These are phyloP conservation scores for Boletus speciosus DNA, from an alignment of 768 basidiomycete species.

Conservation along the genomic window DNA sequence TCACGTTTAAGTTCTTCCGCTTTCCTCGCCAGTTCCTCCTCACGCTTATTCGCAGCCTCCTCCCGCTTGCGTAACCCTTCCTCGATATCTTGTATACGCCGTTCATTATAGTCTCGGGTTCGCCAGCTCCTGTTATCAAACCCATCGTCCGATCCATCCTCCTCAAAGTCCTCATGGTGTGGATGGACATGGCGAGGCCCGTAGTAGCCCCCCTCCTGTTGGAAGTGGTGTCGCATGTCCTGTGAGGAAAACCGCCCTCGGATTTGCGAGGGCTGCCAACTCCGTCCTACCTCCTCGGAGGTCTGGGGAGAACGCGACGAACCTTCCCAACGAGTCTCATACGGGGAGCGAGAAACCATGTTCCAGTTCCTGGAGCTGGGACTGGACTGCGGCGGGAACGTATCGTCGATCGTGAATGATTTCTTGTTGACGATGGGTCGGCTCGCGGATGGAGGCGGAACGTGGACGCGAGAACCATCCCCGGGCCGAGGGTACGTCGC, in stretches of 20 bases:
- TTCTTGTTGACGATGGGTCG: slow-evolving; percentile 30
- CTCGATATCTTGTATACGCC: slow-evolving; percentile 32
- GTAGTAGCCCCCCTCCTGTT: slow-evolving; percentile 17
- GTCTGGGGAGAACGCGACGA: slow-evolving; percentile 30
- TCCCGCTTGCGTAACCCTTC: slow-evolving; percentile 31
- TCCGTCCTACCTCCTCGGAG: slow-evolving; percentile 27
- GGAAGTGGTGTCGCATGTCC: slow-evolving; percentile 28
- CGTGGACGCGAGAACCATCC: slow-evolving; percentile 14
- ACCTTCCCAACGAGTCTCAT: slow-evolving; percentile 28
- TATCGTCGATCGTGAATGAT: slow-evolving; percentile 28
- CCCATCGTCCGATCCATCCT: slow-evolving; percentile 30
- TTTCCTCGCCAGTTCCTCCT: slow-evolving; percentile 33
- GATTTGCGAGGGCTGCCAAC: slow-evolving; percentile 31
- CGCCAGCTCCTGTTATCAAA: slow-evolving; percentile 32
- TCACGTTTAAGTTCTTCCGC: slow-evolving; percentile 36
- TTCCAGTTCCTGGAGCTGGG: slow-evolving; percentile 23
- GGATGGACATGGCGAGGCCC: slow-evolving; percentile 21
- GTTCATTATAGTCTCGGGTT: slow-evolving; percentile 30
- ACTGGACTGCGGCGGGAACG: slow-evolving; percentile 19
- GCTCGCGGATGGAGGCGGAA: slow-evolving; percentile 28
- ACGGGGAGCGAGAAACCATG: slow-evolving; percentile 20
- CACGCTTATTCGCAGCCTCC: slow-evolving; percentile 32
- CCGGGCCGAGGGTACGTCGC: slow-evolving; percentile 10
- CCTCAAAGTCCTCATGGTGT: slow-evolving; percentile 30
- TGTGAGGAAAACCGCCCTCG: slow-evolving; percentile 28